phyloP scores from a whole-genome alignment of 2,329 filamentous ascomycete genomes.

The Penicillium palitans region DNA sequence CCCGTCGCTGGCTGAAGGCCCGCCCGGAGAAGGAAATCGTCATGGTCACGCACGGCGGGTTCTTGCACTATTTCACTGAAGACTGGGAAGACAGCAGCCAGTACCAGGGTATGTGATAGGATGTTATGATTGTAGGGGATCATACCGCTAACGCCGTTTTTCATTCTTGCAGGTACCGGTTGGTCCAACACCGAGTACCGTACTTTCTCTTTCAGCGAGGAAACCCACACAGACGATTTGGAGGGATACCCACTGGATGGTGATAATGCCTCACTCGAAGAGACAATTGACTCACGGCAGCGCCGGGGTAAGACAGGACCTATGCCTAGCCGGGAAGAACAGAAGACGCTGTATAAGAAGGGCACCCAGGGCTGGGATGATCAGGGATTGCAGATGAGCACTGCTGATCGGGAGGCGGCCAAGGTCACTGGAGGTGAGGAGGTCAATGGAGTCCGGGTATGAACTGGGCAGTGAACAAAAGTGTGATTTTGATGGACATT shows the following conservation, averaged over 20 bases:
- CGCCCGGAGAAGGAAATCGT: conserved; percentile 66
- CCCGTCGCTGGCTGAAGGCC: conserved; percentile 58
- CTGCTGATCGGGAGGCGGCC: conserved; percentile 35
- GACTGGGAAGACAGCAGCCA: conserved; percentile 67
- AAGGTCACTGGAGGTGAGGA: conserved; percentile 38
- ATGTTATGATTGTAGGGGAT: background rate
- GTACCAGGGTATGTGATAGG: conserved; percentile 44
- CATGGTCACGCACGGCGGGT: conserved; percentile 78
- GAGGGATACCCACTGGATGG: conserved; percentile 38
- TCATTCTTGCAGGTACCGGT: conserved; percentile 58
- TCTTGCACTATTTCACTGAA: conserved; percentile 80
- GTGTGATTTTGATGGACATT: conserved; percentile 1
- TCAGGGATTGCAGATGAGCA: conserved; percentile 43
- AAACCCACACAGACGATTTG: conserved; percentile 51
- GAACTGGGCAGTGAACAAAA: conserved; percentile 8
- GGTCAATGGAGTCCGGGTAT: conserved; percentile 34
- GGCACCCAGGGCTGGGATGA: conserved; percentile 47
- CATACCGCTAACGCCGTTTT: background rate
- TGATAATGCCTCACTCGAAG: conserved; percentile 44
- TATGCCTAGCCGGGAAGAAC: conserved; percentile 37
- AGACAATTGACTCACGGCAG: conserved; percentile 44
- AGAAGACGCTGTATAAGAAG: conserved; percentile 41
- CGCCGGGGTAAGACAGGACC: conserved; percentile 42
- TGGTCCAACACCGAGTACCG: conserved; percentile 75
- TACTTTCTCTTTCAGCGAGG: conserved; percentile 63